Evolutionary conservation across 2,329 filamentous ascomycete genomes (phyloP).

Genomic region (Fusarium solani-melongenae): DNA sequence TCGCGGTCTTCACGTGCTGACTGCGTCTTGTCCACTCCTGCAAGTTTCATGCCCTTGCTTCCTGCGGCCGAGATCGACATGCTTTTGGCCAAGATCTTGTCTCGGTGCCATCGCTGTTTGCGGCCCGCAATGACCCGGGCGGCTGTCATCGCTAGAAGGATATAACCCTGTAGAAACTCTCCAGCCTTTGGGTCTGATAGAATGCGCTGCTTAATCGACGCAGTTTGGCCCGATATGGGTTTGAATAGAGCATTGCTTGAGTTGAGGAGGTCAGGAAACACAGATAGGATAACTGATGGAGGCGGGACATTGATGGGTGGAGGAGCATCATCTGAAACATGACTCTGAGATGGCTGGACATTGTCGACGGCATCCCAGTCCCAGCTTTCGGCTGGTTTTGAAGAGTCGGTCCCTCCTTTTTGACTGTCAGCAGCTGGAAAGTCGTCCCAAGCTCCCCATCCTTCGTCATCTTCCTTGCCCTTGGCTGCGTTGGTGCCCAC

Average conservation of each 20-base stretch:
- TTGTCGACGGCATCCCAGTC: constrained; percentile 60
- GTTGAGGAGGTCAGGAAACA: constrained; percentile 78
- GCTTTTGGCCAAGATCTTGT: constrained; percentile 83
- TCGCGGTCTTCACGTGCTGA: constrained; percentile 86
- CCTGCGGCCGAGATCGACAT: constrained; percentile 87
- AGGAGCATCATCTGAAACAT: constrained; percentile 48
- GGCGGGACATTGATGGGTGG: constrained; percentile 91
- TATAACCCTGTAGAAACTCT: constrained; percentile 72
- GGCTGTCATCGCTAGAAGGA: constrained; percentile 73
- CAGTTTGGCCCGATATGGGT: constrained; percentile 68
- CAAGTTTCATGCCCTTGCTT: constrained; percentile 90
- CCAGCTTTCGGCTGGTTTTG: constrained; percentile 53
- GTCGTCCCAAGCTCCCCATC: constrained; percentile 65
- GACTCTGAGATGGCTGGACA: constrained; percentile 37
- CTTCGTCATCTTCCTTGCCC: constrained; percentile 51
- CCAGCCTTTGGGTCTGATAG: constrained; percentile 71
- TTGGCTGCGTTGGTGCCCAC: constrained; percentile 15
- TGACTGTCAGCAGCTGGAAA: constrained; percentile 44
- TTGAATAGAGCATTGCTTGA: constrained; percentile 75
- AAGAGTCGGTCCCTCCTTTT: constrained; percentile 23
- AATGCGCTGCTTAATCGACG: constrained; percentile 70
- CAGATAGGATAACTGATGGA: constrained; percentile 81
- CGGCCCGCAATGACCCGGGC: constrained; percentile 87
- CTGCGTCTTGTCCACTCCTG: constrained; percentile 85
- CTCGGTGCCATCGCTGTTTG: constrained; percentile 89